Conservation (phyloP, 176 grass and related monocot genomes). For the Saccharum officinarum region DNA sequence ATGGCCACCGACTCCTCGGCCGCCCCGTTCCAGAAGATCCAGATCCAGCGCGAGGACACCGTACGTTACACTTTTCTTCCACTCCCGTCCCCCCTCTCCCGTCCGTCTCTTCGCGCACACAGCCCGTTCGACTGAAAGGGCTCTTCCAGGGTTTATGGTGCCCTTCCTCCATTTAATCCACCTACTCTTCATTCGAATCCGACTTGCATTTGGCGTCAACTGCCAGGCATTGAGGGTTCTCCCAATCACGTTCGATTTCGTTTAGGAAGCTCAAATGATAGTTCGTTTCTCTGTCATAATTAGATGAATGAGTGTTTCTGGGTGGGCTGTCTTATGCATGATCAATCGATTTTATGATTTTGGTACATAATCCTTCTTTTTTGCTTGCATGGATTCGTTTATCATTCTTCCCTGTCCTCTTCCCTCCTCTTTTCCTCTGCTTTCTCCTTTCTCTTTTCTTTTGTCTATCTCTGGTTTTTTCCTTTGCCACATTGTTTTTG, state of each 20-base stretch:
- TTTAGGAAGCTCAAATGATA: not conserved
- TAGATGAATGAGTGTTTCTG: not conserved
- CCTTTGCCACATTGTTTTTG: too few relatives aligned
- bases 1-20: constrained; percentile 48
- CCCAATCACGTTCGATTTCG: not conserved
- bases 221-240: not conserved
- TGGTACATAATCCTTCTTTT: not conserved
- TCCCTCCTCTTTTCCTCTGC: not conserved
- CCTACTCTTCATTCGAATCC: not conserved
- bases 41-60: constrained; percentile 79
- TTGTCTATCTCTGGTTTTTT: not conserved
- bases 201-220: not conserved
- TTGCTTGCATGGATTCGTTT: not conserved
- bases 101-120: not conserved
- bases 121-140: not conserved
- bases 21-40: constrained; percentile 67
- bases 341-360: not conserved
- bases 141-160: constrained; percentile 14
- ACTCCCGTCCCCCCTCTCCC: not conserved
- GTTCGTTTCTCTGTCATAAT: not conserved
- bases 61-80: constrained; percentile 30
- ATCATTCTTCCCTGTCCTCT: not conserved
- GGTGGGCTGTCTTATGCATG: not conserved
- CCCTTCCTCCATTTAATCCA: too few relatives aligned
- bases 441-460: not conserved